Percentiles rank a stretch among this genome's conserved stretches.
These are phyloP conservation scores for Ganoderma multipileum DNA, from an alignment of 1,284 basidiomycete genomes.

Conservation along the genomic window DNA sequence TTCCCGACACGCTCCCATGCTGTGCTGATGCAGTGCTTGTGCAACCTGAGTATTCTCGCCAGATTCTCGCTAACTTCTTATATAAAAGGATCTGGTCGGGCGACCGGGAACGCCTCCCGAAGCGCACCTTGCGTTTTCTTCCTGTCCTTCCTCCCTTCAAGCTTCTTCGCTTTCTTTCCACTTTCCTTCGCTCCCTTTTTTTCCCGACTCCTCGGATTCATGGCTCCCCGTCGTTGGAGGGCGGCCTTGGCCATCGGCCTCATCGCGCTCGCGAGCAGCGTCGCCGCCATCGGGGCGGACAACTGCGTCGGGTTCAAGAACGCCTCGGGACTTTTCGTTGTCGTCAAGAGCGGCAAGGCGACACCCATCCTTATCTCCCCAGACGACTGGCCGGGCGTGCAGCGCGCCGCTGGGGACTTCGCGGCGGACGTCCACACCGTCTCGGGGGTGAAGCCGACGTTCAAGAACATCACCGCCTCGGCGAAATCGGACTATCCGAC, in stretches of 20 bases:
- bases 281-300: constrained; percentile 42
- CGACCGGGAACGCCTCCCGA: not conserved
- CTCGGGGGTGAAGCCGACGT: constrained; percentile 55
- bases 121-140: not conserved
- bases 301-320: constrained; percentile 41
- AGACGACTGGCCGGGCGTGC: constrained; percentile 71
- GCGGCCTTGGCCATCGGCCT: constrained; percentile 12
- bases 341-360: constrained; percentile 53
- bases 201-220: not conserved
- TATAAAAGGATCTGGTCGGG: not conserved
- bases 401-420: constrained; percentile 67
- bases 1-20: too few species aligned
- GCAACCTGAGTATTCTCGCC: too few species aligned
- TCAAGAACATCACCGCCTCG: constrained; percentile 51
- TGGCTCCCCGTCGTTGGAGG: constrained; percentile 6
- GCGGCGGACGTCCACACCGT: constrained; percentile 67
- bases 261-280: constrained; percentile 16
- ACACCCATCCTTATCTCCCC: constrained; percentile 58
- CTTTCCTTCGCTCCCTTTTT: not conserved
- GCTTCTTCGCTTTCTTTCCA: not conserved
- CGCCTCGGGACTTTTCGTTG: constrained; percentile 36
- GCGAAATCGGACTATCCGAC: constrained; percentile 28
- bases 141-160: not conserved
- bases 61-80: not conserved
- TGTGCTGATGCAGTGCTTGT: too few species aligned